Base-by-base conservation (phyloP, 2,329 filamentous ascomycete genomes). In the Trichoderma simmonsii region DNA sequence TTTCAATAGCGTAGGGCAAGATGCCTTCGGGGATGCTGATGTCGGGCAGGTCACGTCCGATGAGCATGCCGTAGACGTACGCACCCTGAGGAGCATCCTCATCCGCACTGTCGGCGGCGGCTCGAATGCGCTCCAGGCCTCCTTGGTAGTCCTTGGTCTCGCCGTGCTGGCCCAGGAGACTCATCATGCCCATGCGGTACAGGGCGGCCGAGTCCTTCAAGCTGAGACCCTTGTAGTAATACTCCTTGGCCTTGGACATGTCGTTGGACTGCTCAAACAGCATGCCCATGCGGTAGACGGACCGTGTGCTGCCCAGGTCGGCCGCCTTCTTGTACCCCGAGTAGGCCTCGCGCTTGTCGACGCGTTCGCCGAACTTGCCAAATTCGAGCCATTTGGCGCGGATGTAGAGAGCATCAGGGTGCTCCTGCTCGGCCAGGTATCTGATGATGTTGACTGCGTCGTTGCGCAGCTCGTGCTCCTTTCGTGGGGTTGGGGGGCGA, bases 211-310 rank as follows among this genome's bases (percentile, higher is more conserved):
- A 97, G 82, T 99, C 96, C 28, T 91, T 90, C 76, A 91, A 85
- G 64, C 90, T 88, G 64, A 96, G 90, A 64, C 96, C 96, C 62
- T 89, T 88, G 75, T 94, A 90, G 82, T 98, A 99, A 81, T 98
- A 95, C 78, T 92, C 91, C 78, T 98, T 90, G 6, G 96, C 96
- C 81, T 97, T 98, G 74, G 91, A 88, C 73, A 94, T 91, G 78
- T 99, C 95, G 79, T 97, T 97, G 5, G 94, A 95, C 80, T 93
- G 94, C 83, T 99, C 96, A 80, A 95, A 98, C 71, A 98, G 92
- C 95, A 98, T 99, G 74, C 96, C 96, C 83, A 99, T 97, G 61
- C 96, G 90, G 81, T 99, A 99, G 81, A 98, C 94, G 24, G 96
- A 95, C 76, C 96, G 88, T 26, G 92, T 90, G 82, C 95, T 97